These are phyloP conservation scores for Aspergillus novoparasiticus DNA, from an alignment of 2,329 filamentous ascomycete species.

Conservation along the genomic window DNA sequence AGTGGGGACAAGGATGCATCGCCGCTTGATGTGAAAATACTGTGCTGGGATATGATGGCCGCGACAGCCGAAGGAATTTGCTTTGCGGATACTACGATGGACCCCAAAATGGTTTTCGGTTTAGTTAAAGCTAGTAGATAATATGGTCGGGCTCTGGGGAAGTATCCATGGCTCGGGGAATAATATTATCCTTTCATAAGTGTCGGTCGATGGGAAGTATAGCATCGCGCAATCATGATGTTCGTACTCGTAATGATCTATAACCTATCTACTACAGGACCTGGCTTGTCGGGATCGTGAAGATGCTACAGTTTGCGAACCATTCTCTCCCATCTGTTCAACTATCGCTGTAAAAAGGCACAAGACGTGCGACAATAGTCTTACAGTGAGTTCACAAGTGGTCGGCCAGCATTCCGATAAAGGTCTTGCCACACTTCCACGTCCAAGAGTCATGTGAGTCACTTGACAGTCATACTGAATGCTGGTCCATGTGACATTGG, in stretches of 20 bases:
- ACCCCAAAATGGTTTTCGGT: constrained; percentile 44
- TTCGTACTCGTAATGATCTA: background rate
- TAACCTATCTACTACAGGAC: background rate
- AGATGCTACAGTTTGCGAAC: background rate
- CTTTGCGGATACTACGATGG: constrained; percentile 48
- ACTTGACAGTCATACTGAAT: constrained; percentile 9
- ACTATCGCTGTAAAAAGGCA: background rate
- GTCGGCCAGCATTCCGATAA: background rate
- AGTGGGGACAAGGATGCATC: constrained; percentile 18
- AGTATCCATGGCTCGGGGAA: background rate
- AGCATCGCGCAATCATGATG: background rate
- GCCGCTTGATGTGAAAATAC: constrained; percentile 41
- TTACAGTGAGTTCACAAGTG: background rate
- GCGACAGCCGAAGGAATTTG: constrained; percentile 48
- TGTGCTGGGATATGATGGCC: constrained; percentile 51
- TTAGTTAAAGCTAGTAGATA: constrained; percentile 22
- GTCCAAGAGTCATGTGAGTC: constrained; percentile 6
- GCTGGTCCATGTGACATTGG: constrained; percentile 9
- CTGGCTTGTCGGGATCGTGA: background rate
- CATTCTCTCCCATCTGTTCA: background rate
- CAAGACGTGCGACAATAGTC: background rate
- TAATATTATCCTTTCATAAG: background rate
- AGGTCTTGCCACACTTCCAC: background rate
- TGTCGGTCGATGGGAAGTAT: background rate
- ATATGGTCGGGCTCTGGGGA: background rate